Conservation (phyloP, 1,284 basidiomycete species). For the Trametes sp. region DNA sequence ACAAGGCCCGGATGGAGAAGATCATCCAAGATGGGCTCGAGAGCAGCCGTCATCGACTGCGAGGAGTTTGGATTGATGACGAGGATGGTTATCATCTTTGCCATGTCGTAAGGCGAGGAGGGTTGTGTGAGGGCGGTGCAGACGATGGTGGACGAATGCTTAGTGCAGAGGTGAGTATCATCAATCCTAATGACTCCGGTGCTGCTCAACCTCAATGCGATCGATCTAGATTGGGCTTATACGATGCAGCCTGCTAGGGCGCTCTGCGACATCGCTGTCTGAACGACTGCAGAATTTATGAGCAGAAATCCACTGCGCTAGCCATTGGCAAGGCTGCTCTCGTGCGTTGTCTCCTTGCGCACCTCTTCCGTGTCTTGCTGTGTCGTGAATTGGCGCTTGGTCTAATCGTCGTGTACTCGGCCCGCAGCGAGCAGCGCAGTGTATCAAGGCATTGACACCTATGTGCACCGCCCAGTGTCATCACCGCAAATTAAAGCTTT, state of each 20-base stretch:
- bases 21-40: constrained; percentile 46
- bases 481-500: no score
- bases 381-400: not conserved
- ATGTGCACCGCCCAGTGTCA: not conserved
- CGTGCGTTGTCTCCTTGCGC: not conserved
- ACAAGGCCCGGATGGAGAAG: constrained; percentile 30
- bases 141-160: not conserved
- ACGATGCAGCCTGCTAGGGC: not conserved
- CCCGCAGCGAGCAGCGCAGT: not conserved
- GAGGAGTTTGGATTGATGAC: constrained; percentile 62
- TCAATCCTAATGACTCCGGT: not conserved
- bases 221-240: not conserved
- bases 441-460: not conserved
- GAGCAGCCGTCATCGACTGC: constrained; percentile 47
- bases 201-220: not conserved
- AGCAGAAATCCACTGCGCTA: no score
- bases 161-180: not conserved
- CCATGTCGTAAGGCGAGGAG: not conserved
- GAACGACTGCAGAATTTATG: not conserved
- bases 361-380: no score
- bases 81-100: constrained; percentile 41
- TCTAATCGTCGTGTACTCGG: not conserved
- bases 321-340: not conserved
- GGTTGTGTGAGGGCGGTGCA: not conserved
- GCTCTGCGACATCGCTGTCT: not conserved